Evolutionary conservation across 2,329 filamentous ascomycete genomes (phyloP), one percentile per base, ranked within the genome.

Genomic region (Calonectria fujianensis): DNA sequence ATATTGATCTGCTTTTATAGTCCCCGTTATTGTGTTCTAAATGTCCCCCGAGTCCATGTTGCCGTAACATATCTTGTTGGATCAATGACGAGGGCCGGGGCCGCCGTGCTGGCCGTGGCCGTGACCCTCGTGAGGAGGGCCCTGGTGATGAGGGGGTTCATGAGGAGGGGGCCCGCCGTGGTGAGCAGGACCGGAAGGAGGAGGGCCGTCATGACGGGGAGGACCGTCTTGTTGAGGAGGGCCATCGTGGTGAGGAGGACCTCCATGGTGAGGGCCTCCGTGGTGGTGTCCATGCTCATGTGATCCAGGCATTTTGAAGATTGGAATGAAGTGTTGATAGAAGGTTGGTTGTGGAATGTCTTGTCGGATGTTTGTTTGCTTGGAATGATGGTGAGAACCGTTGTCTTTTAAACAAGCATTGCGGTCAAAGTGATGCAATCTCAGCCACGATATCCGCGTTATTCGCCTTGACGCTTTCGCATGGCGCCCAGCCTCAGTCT

Each of bases 271-370:
- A 35, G 35, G 35, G 24, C 16, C 31, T 29, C 35, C 57, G 2
- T 24, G 20, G 18, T 59, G 52, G 13, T 59, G 52, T 41, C 35
- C 57, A 20, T 63, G 57, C 39, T 24, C 57, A 10, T 41, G 37
- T 11, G 57, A 37, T 41, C 35, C 57, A 63, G 57, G 27, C 57
- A 63, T 63, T 63, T 41, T 63, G 57, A 63, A 48, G n/a, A 48
- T 4, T 48, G 20, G n/a, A 18, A 29, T 61, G 7, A 29, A 27
- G 32, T n/a, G 3, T 39, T 10, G 24, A 14, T 39, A 27, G n/a
- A 63, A 24, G 41, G 14, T 63, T 41, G 37, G 8, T 39, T 63
- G 37, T 35, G 27, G 20, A 24, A 24, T 24, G 54, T 13, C 13
- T 39, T 39, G 10, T 7, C 27, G 14, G 54, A 4, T 61, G 32